Conservation (phyloP, 169 alveolate species). For the Babesia bovis region DNA sequence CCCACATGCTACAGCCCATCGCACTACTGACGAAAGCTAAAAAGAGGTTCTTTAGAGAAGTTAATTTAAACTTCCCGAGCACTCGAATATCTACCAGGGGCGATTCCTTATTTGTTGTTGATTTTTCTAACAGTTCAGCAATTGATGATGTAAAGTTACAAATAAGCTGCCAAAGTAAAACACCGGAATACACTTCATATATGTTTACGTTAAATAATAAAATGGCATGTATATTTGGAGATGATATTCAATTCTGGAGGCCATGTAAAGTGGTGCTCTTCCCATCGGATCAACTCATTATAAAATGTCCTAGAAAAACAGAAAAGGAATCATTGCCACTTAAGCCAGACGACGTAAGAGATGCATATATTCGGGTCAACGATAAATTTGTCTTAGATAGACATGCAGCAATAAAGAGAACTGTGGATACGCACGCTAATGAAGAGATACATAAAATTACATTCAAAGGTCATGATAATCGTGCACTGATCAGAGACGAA, state of each 20-base stretch:
- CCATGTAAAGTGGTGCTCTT: constrained; percentile 25
- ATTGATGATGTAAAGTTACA: not conserved
- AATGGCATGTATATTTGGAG: constrained; percentile 11
- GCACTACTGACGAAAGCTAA: not conserved
- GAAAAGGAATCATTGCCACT: constrained; percentile 3
- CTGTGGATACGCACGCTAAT: not conserved
- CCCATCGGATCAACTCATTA: constrained; percentile 17
- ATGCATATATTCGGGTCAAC: constrained; percentile 18
- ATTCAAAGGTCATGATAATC: constrained; percentile 15
- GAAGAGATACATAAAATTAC: constrained; percentile 13
- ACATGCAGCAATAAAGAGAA: constrained; percentile 12
- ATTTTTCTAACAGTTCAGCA: constrained; percentile 29
- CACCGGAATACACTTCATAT: not conserved
- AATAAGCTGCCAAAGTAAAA: constrained; percentile 12
- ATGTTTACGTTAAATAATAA: constrained; percentile 10
- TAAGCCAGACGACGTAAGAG: constrained; percentile 17
- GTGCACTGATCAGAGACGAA: constrained; percentile 32
- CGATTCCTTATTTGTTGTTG: constrained; percentile 2
- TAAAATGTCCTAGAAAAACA: constrained; percentile 26
- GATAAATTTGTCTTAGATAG: constrained; percentile 16
- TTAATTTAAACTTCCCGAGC: constrained; percentile 9
- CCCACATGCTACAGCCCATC: constrained; percentile 14
- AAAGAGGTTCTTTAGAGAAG: not conserved
- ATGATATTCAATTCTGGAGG: constrained; percentile 9
- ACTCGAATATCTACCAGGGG: constrained; percentile 17